Conservation (phyloP, 805 yeast genomes). For the Metschnikowia cerradonensis region DNA sequence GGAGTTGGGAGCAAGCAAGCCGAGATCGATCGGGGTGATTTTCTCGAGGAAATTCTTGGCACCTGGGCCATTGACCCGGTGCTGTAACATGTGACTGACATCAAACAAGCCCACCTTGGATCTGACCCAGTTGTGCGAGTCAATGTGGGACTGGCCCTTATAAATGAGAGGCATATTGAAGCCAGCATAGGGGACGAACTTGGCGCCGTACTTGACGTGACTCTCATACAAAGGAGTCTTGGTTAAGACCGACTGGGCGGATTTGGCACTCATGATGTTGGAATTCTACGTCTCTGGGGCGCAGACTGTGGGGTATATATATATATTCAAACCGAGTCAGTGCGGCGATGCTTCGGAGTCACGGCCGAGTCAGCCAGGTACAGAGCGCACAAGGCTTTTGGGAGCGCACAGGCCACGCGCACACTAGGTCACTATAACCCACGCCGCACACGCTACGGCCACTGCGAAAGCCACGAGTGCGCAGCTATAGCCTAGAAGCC, state of each 20-base stretch:
- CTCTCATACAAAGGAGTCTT: conserved; percentile 80
- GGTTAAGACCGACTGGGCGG: conserved; percentile 24
- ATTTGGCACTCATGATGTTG: background rate
- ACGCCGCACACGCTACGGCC: conserved; percentile 3
- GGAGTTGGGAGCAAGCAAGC: conserved; percentile 48
- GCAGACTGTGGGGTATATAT: background rate
- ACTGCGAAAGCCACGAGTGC: conserved; percentile 3
- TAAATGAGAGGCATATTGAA: conserved; percentile 91
- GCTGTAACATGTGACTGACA: conserved; percentile 97
- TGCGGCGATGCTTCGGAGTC: background rate
- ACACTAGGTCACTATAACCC: background rate
- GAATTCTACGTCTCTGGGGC: background rate
- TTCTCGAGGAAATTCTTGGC: conserved; percentile 66
- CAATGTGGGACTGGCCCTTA: conserved; percentile 79
- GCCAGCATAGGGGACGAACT: conserved; percentile 96
- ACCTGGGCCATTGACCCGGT: conserved; percentile 65
- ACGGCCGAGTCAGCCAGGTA: background rate
- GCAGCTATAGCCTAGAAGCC: conserved; percentile 4
- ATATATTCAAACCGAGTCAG: conserved; percentile 1
- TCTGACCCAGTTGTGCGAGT: conserved; percentile 94
- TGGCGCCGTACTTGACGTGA: conserved; percentile 76
- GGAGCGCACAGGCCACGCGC: background rate
- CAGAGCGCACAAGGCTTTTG: no score
- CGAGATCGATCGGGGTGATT: conserved; percentile 84
- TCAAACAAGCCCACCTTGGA: conserved; percentile 85